Evolutionary conservation across 768 basidiomycete genomes (phyloP).

Genomic region (Xerocomus brunneocitrinus): DNA sequence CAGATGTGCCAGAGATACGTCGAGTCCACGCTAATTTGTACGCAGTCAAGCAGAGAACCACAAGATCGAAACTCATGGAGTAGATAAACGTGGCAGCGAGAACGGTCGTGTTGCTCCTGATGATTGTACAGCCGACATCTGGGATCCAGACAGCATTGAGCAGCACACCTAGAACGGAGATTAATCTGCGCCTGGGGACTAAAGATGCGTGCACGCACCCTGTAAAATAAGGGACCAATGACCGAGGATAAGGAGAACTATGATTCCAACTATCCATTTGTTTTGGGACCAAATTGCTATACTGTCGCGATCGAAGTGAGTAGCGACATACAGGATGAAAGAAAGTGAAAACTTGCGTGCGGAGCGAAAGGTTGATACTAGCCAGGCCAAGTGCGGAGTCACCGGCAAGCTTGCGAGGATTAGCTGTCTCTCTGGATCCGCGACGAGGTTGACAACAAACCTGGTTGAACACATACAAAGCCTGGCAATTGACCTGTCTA

Average conservation of each 20-base stretch:
- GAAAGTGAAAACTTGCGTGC: conserved; percentile 32
- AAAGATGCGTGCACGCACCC: conserved; percentile 32
- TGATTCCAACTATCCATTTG: conserved; percentile 43
- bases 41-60: conserved; percentile 54
- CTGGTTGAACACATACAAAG: conserved; percentile 46
- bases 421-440: not conserved
- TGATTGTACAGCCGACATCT: conserved; percentile 48
- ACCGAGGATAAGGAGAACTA: conserved; percentile 57
- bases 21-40: conserved; percentile 47
- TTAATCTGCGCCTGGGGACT: not conserved
- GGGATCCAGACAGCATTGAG: conserved; percentile 54
- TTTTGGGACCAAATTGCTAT: conserved; percentile 67
- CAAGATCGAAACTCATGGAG: conserved; percentile 68
- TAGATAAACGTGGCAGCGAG: conserved; percentile 72
- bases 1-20: conserved; percentile 12
- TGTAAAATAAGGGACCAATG: conserved; percentile 71
- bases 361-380: conserved; percentile 44
- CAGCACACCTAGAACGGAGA: conserved; percentile 43
- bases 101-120: conserved; percentile 55
- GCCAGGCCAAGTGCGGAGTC: conserved; percentile 42
- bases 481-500: conserved; percentile 42
- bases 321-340: not conserved
- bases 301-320: conserved; percentile 25
- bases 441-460: conserved; percentile 19
- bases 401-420: conserved; percentile 34